Conservation (phyloP, 345 rosid species). For the Populus tremula region DNA sequence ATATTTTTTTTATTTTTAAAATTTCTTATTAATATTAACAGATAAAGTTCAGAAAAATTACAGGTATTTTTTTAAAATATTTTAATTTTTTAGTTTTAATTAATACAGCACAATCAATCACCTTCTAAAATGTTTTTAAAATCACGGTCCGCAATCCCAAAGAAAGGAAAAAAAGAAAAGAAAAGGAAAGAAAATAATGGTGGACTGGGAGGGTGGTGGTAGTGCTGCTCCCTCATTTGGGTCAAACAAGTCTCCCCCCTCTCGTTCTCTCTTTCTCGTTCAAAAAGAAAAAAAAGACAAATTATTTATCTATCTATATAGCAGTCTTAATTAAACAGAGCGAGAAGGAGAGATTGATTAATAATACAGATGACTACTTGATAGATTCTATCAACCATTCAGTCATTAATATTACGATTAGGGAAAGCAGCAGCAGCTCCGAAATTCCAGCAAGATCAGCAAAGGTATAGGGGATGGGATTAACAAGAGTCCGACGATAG, state of each 20-base stretch:
- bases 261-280: neutral
- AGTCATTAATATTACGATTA: neutral
- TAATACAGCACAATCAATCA: no score
- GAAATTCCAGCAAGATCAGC: neutral
- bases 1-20: no score
- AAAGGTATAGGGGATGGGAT: neutral
- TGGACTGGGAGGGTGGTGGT: neutral
- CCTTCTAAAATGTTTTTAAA: no score
- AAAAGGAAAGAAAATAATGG: neutral
- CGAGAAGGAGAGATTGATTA: neutral
- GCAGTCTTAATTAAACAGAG: neutral
- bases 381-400: neutral
- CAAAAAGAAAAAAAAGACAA: neutral
- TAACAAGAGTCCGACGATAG: neutral
- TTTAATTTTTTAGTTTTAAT: no score
- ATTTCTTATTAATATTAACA: no score
- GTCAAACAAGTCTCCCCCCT: neutral
- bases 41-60: no score
- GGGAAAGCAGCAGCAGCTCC: neutral
- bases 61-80: rapidly evolving
- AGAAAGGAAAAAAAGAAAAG: neutral
- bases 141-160: no score
- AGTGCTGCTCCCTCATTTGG: neutral
- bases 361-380: neutral
- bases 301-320: neutral